phyloP scores from a whole-genome alignment of 2,329 filamentous ascomycete genomes.

The Cadophora gregata region DNA sequence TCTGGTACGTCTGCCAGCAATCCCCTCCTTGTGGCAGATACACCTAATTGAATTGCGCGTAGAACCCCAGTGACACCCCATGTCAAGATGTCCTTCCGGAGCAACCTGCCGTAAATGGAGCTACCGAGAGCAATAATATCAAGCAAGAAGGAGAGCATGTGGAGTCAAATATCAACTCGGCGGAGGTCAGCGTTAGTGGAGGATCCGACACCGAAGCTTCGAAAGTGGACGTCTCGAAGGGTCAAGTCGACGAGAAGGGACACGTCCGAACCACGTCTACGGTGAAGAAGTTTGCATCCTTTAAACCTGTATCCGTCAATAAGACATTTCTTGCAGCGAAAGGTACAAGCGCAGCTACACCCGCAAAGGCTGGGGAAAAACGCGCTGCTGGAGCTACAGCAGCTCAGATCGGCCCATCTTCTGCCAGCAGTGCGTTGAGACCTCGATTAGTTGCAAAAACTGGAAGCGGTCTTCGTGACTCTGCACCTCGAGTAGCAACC shows the following conservation, averaged over 20 bases:
- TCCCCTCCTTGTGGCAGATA: background rate
- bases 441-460: slow-evolving; percentile 80
- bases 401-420: slow-evolving; percentile 53
- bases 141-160: slow-evolving; percentile 60
- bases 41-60: slow-evolving; percentile 37
- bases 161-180: slow-evolving; percentile 65
- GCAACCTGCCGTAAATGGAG: slow-evolving; percentile 53
- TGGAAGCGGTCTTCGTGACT: slow-evolving; percentile 63
- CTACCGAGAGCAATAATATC: slow-evolving; percentile 55
- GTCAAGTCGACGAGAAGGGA: slow-evolving; percentile 61
- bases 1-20: slow-evolving; percentile 38
- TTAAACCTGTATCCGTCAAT: slow-evolving; percentile 87
- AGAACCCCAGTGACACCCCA: slow-evolving; percentile 54
- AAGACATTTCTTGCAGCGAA: slow-evolving; percentile 84
- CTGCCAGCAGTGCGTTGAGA: slow-evolving; percentile 59
- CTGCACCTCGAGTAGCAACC: slow-evolving; percentile 51
- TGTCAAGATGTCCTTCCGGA: slow-evolving; percentile 54
- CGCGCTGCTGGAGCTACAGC: slow-evolving; percentile 51
- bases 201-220: slow-evolving; percentile 80
- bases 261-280: slow-evolving; percentile 64
- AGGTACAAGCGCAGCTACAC: slow-evolving; percentile 51
- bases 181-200: slow-evolving; percentile 73
- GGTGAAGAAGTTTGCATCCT: slow-evolving; percentile 76
- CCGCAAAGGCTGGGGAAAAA: slow-evolving; percentile 59
- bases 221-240: slow-evolving; percentile 58